Conservation (phyloP, 2,329 filamentous ascomycete species). For the Exophiala lecanii-corni region DNA sequence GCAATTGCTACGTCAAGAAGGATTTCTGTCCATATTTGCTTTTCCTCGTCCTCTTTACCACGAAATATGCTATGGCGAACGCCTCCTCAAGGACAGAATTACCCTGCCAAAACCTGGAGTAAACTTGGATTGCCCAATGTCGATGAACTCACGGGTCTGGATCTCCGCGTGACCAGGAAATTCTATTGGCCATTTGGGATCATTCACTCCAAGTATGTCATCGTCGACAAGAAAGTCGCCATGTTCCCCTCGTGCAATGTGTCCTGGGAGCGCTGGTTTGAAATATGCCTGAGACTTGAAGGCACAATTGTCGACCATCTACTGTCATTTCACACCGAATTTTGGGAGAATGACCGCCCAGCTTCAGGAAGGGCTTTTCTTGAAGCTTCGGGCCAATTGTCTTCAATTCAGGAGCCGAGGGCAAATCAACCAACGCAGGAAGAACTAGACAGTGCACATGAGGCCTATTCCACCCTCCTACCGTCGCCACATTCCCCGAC, state of each 20-base stretch:
- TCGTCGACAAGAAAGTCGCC: conserved; percentile 63
- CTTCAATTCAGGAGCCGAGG: not conserved
- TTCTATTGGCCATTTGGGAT: conserved; percentile 78
- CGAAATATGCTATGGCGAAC: conserved; percentile 72
- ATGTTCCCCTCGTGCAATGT: conserved; percentile 78
- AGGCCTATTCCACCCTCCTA: conserved; percentile 23
- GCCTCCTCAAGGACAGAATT: conserved; percentile 58
- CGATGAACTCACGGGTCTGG: conserved; percentile 54
- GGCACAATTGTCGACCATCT: conserved; percentile 61
- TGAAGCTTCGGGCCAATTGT: not conserved
- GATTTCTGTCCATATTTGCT: conserved; percentile 66
- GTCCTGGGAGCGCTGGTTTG: conserved; percentile 84
- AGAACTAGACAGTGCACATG: not conserved
- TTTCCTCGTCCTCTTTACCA: conserved; percentile 67
- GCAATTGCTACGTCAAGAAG: conserved; percentile 33
- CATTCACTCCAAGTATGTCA: conserved; percentile 81
- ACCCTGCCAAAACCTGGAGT: conserved; percentile 56
- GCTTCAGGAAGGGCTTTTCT: not conserved
- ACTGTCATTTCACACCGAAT: conserved; percentile 59
- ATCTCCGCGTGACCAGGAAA: conserved; percentile 68
- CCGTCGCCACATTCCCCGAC: conserved; percentile 47
- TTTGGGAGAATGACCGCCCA: conserved; percentile 54
- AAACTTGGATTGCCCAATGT: conserved; percentile 61
- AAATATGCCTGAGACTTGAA: conserved; percentile 65
- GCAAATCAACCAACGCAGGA: not conserved